Conservation (phyloP, 805 yeast genomes). For the Candida sithepensis region DNA sequence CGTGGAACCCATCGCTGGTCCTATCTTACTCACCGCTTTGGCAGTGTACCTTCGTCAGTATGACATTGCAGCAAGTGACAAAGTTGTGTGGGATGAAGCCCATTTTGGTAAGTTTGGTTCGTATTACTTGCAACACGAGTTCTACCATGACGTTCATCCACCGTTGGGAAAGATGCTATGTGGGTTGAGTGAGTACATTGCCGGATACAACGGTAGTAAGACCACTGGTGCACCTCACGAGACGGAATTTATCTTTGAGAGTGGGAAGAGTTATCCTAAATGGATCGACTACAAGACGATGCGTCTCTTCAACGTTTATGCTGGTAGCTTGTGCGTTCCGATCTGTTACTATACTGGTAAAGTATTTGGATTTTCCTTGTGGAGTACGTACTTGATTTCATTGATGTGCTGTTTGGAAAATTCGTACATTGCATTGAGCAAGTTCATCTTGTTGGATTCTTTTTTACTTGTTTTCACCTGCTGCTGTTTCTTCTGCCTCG, state of each 20-base stretch:
- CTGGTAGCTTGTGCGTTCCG: conserved; percentile 65
- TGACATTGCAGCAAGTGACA: conserved; percentile 50
- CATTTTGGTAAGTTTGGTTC: conserved; percentile 91
- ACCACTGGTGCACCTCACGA: neutral
- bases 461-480: conserved; percentile 75
- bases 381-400: conserved; percentile 58
- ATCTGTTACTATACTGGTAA: conserved; percentile 68
- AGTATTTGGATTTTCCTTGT: conserved; percentile 47
- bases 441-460: conserved; percentile 73
- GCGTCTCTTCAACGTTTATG: conserved; percentile 69
- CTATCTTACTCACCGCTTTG: conserved; percentile 39
- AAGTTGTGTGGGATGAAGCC: conserved; percentile 90
- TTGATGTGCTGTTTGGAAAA: conserved; percentile 65
- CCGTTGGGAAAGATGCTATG: conserved; percentile 81
- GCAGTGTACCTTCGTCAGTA: conserved; percentile 57
- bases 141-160: conserved; percentile 85
- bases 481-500: conserved; percentile 59
- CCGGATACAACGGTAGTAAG: conserved; percentile 25
- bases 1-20: conserved; percentile 37
- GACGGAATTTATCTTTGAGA: conserved; percentile 55
- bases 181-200: conserved; percentile 73
- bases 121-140: conserved; percentile 71
- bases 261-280: conserved; percentile 63
- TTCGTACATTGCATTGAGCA: conserved; percentile 65
- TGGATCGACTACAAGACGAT: conserved; percentile 56